Conservation (phyloP, 228 moss, liverwort and hornwort genomes). For the Sphagnum magellanicum region DNA sequence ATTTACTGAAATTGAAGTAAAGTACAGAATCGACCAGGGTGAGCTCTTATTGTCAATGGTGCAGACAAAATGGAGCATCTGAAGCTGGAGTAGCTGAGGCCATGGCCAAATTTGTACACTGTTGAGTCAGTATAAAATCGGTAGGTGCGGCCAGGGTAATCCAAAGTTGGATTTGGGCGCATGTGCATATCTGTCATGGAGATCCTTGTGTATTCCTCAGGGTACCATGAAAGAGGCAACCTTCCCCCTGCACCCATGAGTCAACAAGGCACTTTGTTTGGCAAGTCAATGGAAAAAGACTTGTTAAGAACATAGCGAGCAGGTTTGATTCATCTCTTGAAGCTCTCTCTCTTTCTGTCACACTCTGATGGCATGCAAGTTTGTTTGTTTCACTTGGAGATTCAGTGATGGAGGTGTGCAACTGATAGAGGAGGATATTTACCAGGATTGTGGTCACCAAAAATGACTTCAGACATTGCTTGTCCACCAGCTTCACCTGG, state of each 20-base stretch:
- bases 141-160: slow-evolving; percentile 64
- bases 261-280: background rate
- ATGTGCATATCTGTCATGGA: slow-evolving; percentile 64
- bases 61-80: slow-evolving; percentile 10
- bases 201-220: slow-evolving; percentile 29
- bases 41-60: slow-evolving; percentile 2
- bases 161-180: slow-evolving; percentile 33
- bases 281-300: background rate
- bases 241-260: slow-evolving; percentile 38
- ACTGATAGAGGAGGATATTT: background rate
- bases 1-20: too few species aligned
- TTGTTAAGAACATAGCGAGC: background rate
- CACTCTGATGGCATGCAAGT: background rate
- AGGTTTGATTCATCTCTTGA: too few species aligned
- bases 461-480: slow-evolving; percentile 56
- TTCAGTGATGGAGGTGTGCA: background rate
- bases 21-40: background rate
- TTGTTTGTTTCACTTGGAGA: background rate
- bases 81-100: slow-evolving; percentile 53
- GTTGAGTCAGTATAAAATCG: slow-evolving; percentile 48
- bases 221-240: slow-evolving; percentile 66
- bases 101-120: slow-evolving; percentile 53
- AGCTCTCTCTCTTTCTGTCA: background rate
- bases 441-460: slow-evolving; percentile 62
- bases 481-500: slow-evolving; percentile 68